Percentiles rank a stretch among this genome's conserved stretches.
Conservation (phyloP, 768 basidiomycete genomes). For the Lactarius trivialis region DNA sequence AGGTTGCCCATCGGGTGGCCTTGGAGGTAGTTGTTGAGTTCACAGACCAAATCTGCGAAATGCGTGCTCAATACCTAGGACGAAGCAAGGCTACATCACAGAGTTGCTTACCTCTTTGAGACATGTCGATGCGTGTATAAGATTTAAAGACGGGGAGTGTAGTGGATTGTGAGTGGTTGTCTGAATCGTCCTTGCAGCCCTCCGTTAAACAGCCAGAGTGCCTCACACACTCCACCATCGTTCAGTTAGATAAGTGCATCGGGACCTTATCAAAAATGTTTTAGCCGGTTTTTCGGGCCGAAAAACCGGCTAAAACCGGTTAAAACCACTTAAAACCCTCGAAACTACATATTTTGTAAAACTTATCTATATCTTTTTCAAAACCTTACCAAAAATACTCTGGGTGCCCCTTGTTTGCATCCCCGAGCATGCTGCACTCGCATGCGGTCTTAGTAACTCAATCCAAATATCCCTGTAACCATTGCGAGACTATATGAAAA, state of each 20-base stretch:
- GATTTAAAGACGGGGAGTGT: neutral
- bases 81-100: neutral
- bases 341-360: too few relatives aligned
- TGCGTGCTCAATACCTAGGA: neutral
- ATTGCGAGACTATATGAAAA: too few relatives aligned
- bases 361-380: too few relatives aligned
- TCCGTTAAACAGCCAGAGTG: slow-evolving; percentile 1
- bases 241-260: neutral
- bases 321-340: too few relatives aligned
- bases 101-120: neutral
- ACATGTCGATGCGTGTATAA: neutral
- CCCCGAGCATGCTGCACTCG: too few relatives aligned
- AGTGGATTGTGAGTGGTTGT: neutral
- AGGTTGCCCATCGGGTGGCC: neutral
- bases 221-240: neutral
- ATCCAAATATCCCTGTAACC: too few relatives aligned
- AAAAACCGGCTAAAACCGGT: too few relatives aligned
- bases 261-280: too few relatives aligned
- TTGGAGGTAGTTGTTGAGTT: neutral
- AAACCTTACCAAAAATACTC: too few relatives aligned
- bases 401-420: too few relatives aligned
- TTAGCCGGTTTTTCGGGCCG: too few relatives aligned
- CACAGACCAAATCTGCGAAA: neutral
- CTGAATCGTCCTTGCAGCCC: neutral
- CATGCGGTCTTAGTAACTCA: too few relatives aligned